Evolutionary conservation across 805 yeast genomes (phyloP).

Genomic region (Nakazawaea holstii): DNA sequence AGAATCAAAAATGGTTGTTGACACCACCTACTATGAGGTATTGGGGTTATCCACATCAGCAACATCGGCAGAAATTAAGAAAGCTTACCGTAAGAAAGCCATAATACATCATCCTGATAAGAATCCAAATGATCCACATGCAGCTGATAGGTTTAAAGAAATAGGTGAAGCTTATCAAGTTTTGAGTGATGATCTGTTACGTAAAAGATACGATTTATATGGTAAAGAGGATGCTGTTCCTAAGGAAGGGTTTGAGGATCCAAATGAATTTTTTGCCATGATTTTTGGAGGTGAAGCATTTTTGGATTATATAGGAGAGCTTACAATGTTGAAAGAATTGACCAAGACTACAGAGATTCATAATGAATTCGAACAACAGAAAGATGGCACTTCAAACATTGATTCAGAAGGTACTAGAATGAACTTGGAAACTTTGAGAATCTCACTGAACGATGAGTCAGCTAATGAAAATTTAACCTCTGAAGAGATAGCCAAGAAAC

Average conservation of each 20-base stretch:
- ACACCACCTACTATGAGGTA: conserved; percentile 80
- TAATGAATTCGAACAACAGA: conserved; percentile 32
- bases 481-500: conserved; percentile 24
- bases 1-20: conserved; percentile 59
- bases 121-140: conserved; percentile 89
- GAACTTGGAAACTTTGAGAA: neutral
- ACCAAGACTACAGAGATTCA: conserved; percentile 47
- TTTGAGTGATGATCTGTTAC: conserved; percentile 62
- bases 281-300: conserved; percentile 85
- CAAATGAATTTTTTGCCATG: conserved; percentile 74
- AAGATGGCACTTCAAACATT: conserved; percentile 1
- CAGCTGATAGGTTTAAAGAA: conserved; percentile 82
- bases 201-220: conserved; percentile 73
- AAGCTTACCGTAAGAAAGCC: conserved; percentile 89
- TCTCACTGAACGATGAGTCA: conserved; percentile 18
- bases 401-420: neutral
- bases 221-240: conserved; percentile 78
- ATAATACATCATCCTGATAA: conserved; percentile 92
- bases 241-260: conserved; percentile 74
- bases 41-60: conserved; percentile 68
- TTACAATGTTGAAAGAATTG: conserved; percentile 61
- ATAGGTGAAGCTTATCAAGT: conserved; percentile 72
- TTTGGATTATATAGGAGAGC: conserved; percentile 74
- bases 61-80: conserved; percentile 76
- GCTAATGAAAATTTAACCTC: conserved; percentile 14